Base-by-base conservation (phyloP, 2,329 filamentous ascomycete genomes). In the Fragosphaeria purpurea region DNA sequence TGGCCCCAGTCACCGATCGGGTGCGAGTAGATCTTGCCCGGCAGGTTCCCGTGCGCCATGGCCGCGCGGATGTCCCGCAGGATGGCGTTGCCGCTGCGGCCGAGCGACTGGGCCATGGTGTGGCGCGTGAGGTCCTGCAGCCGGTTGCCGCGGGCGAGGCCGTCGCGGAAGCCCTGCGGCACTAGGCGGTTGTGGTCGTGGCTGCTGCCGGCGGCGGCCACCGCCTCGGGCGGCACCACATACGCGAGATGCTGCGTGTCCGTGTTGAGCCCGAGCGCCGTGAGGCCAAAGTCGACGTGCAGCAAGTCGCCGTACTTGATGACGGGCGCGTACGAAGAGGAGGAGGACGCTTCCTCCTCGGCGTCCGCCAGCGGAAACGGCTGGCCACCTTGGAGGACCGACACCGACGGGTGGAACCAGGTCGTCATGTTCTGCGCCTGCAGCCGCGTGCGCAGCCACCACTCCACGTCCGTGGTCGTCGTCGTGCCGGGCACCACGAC, bases 1-100 rank as follows among this genome's bases (percentile, higher is more conserved):
- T 75, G 73, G 1, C 73, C 73, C 67, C 70, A 75, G 60, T 76
- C 73, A 9, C 73, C 73, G 11, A 74, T 73, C 1, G 72, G 65
- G 50, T 76, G 72, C 40, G 65, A 71, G 57, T 76, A 76, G 6
- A 76, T 67, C 56, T 64, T 71, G 8, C 72, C 73, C 49, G 68
- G 57, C 39, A 75, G 70, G 0, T 67, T 69, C 53, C 73, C 70
- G 4, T 51, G 55, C 9, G 58, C 56, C 68, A 75, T 75, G 53
- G 72, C 65, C 10, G 60, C 55, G 41, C 66, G 61, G 3, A 63
- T 61, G 0, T 60, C 63, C 43, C 61, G 62, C 31, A 76, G 60
- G 40, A 76, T 72, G 39, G 68, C 64, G 49, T 75, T 72, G 4
- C 72, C 72, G 2, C 66, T 68, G 55, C 57, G 56, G 2, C 72